Percentiles rank a stretch among this genome's conserved stretches.
phyloP scores from a whole-genome alignment of 306 rosid genomes.

The Sicyos baderoa region DNA sequence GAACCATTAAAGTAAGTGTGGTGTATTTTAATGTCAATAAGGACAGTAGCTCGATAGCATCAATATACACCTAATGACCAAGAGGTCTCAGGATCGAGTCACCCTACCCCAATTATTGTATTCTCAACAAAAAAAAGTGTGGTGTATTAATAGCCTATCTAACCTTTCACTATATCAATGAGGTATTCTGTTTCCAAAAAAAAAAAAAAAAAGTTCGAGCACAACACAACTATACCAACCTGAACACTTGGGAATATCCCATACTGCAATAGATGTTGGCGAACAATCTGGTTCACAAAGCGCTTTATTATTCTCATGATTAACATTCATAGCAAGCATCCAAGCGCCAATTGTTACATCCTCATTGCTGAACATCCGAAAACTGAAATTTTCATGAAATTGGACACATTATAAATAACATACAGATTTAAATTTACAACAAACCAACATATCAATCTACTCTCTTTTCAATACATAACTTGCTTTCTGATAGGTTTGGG shows the following conservation, averaged over 20 bases:
- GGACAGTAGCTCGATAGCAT: no score
- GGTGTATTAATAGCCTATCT: neutral
- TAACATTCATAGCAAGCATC: constrained; percentile 99
- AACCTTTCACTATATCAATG: neutral
- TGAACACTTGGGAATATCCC: constrained; percentile 98
- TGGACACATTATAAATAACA: constrained; percentile 14
- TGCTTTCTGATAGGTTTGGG: neutral
- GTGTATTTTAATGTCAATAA: no score
- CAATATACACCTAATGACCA: no score
- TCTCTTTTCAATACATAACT: constrained; percentile 1
- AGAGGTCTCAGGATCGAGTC: no score
- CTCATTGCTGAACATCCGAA: constrained; percentile 97
- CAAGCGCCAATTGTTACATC: constrained; percentile 97
- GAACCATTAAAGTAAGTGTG: neutral
- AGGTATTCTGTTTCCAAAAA: no score
- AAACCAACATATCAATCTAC: neutral
- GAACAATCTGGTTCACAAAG: constrained; percentile 62
- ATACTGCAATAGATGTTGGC: constrained; percentile 72
- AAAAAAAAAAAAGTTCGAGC: no score
- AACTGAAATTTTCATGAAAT: constrained; percentile 41
- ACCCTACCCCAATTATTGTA: no score
- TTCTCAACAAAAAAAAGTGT: no score
- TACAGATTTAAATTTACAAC: neutral
- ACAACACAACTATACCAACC: constrained; percentile 41
- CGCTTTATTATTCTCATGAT: constrained; percentile 68